Conservation (phyloP, 1,139 yeast species). For the Petasospora fabianii region DNA sequence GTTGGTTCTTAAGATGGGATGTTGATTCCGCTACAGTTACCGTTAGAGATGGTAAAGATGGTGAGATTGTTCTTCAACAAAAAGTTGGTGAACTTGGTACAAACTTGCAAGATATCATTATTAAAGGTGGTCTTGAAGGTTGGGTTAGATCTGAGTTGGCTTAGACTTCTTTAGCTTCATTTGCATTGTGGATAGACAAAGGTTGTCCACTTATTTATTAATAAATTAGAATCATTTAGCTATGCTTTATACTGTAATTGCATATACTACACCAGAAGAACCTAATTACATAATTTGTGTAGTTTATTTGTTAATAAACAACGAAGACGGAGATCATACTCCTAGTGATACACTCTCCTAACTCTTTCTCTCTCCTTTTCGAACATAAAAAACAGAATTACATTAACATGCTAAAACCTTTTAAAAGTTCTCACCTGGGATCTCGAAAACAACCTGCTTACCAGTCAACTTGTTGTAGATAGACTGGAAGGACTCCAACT, state of each 20-base stretch:
- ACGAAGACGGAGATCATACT: too few relatives aligned
- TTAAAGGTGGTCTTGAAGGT: constrained; percentile 96
- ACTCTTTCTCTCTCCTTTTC: not conserved
- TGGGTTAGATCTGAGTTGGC: constrained; percentile 85
- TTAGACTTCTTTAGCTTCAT: too few relatives aligned
- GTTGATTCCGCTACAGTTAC: constrained; percentile 78
- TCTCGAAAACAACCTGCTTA: constrained; percentile 98
- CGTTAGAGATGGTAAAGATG: constrained; percentile 65
- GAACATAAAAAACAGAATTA: constrained; percentile 4
- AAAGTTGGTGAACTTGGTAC: constrained; percentile 95
- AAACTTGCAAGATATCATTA: constrained; percentile 92
- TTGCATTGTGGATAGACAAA: too few relatives aligned
- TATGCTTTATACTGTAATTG: too few relatives aligned
- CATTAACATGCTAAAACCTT: constrained; percentile 12
- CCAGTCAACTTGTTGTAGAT: constrained; percentile 98
- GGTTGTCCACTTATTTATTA: too few relatives aligned
- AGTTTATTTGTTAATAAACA: too few relatives aligned
- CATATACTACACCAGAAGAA: too few relatives aligned
- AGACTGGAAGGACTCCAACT: constrained; percentile 99
- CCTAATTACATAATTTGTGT: too few relatives aligned
- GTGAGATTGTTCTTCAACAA: constrained; percentile 63
- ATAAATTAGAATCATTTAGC: too few relatives aligned
- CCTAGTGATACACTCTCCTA: too few relatives aligned
- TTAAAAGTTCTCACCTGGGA: constrained; percentile 77
- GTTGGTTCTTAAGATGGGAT: constrained; percentile 92